A percentile compares a stretch with the other conserved stretches of the same genome.
These are phyloP conservation scores for Dichotomopilus funicola DNA, from an alignment of 2,329 filamentous ascomycete species.

Conservation along the genomic window DNA sequence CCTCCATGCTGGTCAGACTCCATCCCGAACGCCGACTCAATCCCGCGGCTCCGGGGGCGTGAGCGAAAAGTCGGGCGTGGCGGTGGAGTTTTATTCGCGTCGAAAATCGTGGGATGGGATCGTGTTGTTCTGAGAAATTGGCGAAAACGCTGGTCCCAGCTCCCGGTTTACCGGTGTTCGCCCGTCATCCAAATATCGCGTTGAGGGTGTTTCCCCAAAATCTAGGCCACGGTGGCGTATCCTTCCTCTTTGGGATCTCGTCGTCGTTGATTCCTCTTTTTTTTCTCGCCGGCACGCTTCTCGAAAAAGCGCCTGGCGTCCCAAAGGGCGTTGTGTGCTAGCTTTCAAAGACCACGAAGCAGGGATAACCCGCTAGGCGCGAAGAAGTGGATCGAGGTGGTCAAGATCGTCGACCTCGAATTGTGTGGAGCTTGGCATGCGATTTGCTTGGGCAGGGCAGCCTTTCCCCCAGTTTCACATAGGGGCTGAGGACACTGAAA, in stretches of 20 bases:
- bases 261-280: not conserved
- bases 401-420: slow-evolving; percentile 18
- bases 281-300: slow-evolving; percentile 5
- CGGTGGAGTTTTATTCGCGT: slow-evolving; percentile 6
- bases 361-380: slow-evolving; percentile 11
- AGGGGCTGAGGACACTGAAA: slow-evolving; percentile 17
- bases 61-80: not conserved
- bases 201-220: too few species aligned
- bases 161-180: not conserved
- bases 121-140: not conserved
- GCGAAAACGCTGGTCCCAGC: slow-evolving; percentile 4
- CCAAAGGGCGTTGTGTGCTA: slow-evolving; percentile 12
- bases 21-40: slow-evolving; percentile 22
- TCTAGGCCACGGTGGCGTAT: too few species aligned
- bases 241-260: not conserved
- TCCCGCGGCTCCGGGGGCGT: not conserved
- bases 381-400: slow-evolving; percentile 9
- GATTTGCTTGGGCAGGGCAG: slow-evolving; percentile 10
- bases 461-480: slow-evolving; percentile 16
- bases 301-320: slow-evolving; percentile 8
- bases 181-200: too few species aligned
- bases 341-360: slow-evolving; percentile 11
- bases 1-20: slow-evolving; percentile 22
- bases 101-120: not conserved
- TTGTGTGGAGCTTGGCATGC: slow-evolving; percentile 19